A percentile compares a stretch with the other conserved stretches of the same genome.
Evolutionary conservation across 257 asterid genomes (phyloP).

Genomic region (Vinca minor): DNA sequence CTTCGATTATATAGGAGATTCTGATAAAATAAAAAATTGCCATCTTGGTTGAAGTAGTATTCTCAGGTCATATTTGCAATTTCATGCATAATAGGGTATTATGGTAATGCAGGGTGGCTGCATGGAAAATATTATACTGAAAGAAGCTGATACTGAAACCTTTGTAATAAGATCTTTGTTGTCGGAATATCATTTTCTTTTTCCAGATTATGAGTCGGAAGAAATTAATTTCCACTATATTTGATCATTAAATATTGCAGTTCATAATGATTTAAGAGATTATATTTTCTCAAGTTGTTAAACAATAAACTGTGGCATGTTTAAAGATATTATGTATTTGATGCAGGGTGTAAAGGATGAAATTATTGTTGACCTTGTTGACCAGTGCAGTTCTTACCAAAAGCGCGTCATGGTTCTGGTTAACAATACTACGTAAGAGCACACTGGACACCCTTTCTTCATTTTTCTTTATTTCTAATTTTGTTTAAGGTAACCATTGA

Average conservation of each 20-base stretch:
- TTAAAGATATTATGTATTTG: neutral
- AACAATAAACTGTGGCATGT: neutral
- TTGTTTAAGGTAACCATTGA: slow-evolving; percentile 8
- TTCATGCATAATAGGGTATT: neutral
- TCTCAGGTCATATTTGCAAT: neutral
- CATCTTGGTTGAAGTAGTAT: neutral
- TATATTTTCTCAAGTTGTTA: neutral
- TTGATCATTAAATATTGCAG: neutral
- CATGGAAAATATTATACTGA: neutral
- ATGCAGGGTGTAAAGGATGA: slow-evolving; percentile 77
- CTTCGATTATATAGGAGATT: neutral
- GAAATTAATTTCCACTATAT: neutral
- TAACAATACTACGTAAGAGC: slow-evolving; percentile 69
- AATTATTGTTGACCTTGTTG: slow-evolving; percentile 84
- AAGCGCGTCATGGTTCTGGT: slow-evolving; percentile 87
- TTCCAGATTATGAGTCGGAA: neutral
- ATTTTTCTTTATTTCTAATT: slow-evolving; percentile 5
- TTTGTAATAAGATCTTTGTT: neutral
- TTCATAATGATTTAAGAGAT: neutral
- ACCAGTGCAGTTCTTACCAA: slow-evolving; percentile 83
- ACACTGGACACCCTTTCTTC: neutral
- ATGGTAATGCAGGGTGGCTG: neutral
- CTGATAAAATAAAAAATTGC: neutral
- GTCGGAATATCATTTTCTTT: neutral
- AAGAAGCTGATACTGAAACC: neutral